These are phyloP conservation scores for Candida saitoana DNA, from an alignment of 805 yeast genomes.

Conservation along the genomic window DNA sequence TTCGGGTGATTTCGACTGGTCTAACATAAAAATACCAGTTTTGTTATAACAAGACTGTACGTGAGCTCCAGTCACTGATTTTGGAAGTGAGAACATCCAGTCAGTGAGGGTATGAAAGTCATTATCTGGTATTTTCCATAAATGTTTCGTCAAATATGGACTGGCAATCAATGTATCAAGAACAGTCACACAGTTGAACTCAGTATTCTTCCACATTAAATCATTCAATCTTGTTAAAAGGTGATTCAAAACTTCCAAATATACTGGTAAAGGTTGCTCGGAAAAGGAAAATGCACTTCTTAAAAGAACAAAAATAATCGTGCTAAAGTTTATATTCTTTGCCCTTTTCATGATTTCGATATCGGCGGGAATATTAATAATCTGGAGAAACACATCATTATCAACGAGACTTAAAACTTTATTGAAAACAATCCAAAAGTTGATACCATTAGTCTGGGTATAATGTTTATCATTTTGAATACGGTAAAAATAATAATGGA, in stretches of 20 bases:
- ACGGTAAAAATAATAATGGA: constrained; percentile 44
- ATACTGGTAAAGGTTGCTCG: constrained; percentile 48
- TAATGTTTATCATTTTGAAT: constrained; percentile 53
- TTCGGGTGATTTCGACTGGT: constrained; percentile 1
- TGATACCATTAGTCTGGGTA: constrained; percentile 34
- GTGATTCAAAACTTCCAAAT: constrained; percentile 49
- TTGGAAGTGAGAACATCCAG: constrained; percentile 50
- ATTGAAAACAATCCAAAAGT: constrained; percentile 46
- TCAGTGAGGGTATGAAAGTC: constrained; percentile 40
- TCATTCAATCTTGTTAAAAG: constrained; percentile 40
- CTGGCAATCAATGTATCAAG: constrained; percentile 58
- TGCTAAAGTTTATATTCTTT: constrained; percentile 30
- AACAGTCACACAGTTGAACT: constrained; percentile 54
- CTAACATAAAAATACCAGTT: constrained; percentile 25
- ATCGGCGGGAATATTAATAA: constrained; percentile 25
- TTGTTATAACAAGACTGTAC: constrained; percentile 51
- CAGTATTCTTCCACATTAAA: constrained; percentile 52
- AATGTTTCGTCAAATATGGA: constrained; percentile 32
- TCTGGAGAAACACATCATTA: constrained; percentile 27
- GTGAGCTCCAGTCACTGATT: constrained; percentile 44
- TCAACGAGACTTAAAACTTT: constrained; percentile 35
- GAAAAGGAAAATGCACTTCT: constrained; percentile 51
- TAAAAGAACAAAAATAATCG: constrained; percentile 37
- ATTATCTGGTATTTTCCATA: constrained; percentile 2
- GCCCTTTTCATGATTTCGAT: constrained; percentile 25